Percentiles rank a stretch among this genome's conserved stretches.
These are phyloP conservation scores for Byssoonygena ceratinophila DNA, from an alignment of 2,329 filamentous ascomycete genomes.

Conservation along the genomic window DNA sequence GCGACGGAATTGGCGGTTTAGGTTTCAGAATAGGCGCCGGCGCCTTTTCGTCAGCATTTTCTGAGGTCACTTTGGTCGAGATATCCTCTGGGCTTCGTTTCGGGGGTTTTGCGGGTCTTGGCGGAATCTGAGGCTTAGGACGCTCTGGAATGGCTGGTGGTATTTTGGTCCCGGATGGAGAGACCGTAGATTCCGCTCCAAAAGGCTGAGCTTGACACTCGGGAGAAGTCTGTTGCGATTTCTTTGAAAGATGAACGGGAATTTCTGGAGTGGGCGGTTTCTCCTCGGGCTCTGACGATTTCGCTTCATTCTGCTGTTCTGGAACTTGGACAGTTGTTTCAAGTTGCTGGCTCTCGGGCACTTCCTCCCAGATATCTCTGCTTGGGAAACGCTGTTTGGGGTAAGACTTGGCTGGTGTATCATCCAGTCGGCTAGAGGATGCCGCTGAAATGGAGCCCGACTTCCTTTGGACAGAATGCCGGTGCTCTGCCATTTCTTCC, in stretches of 20 bases:
- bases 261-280: constrained; percentile 28
- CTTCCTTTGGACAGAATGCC: constrained; percentile 27
- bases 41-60: constrained; percentile 29
- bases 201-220: constrained; percentile 24
- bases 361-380: constrained; percentile 89
- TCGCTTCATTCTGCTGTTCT: constrained; percentile 24
- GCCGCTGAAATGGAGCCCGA: constrained; percentile 25
- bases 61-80: constrained; percentile 29
- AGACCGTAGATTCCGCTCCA: constrained; percentile 25
- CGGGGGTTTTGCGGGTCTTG: constrained; percentile 49
- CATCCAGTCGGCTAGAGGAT: constrained; percentile 21
- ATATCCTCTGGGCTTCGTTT: constrained; percentile 25
- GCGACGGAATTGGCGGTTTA: constrained; percentile 74
- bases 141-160: constrained; percentile 46
- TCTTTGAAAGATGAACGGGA: constrained; percentile 27
- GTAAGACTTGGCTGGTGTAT: constrained; percentile 23
- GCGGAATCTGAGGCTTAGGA: constrained; percentile 57
- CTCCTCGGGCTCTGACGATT: constrained; percentile 17
- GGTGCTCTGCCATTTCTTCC: constrained; percentile 39
- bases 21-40: constrained; percentile 46
- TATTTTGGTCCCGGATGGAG: constrained; percentile 43
- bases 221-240: constrained; percentile 21
- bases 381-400: constrained; percentile 71
- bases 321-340: constrained; percentile 59
- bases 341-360: constrained; percentile 68